phyloP scores from a whole-genome alignment of 345 rosid species.

The Bruguiera parviflora region DNA sequence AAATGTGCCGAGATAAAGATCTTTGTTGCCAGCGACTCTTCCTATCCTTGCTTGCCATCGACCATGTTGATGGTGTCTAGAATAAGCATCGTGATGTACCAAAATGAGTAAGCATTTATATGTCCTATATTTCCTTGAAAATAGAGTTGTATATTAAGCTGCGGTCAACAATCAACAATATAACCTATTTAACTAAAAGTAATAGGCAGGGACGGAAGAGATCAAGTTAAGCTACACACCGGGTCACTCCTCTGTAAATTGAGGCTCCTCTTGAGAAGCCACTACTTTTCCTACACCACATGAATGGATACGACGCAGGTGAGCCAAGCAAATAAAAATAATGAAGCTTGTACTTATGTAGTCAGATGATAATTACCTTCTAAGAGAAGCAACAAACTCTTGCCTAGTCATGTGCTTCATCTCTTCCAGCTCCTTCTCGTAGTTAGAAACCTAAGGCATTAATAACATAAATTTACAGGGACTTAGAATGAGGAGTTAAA shows the following conservation, averaged over 20 bases:
- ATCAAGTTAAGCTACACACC: slow-evolving; percentile 34
- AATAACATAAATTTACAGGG: background rate
- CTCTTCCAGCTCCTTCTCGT: slow-evolving; percentile 81
- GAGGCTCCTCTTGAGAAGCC: slow-evolving; percentile 99
- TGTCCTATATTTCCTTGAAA: no score
- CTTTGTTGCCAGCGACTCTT: slow-evolving; percentile 96
- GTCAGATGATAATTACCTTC: slow-evolving; percentile 46
- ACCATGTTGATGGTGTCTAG: slow-evolving; percentile 97
- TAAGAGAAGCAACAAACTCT: slow-evolving; percentile 88
- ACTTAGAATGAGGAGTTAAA: background rate
- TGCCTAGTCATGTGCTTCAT: slow-evolving; percentile 94
- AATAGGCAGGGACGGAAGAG: background rate
- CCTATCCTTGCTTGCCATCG: slow-evolving; percentile 99
- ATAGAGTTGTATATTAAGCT: no score
- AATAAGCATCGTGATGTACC: background rate
- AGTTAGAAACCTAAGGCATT: slow-evolving; percentile 49
- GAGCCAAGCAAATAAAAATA: no score
- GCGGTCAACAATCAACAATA: no score
- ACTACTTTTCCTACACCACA: slow-evolving; percentile 66
- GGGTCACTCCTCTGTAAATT: slow-evolving; percentile 91
- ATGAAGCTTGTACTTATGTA: no score
- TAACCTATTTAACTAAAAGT: no score
- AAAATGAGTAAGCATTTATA: background rate
- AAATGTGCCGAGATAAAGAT: slow-evolving; percentile 95
- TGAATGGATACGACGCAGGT: background rate